A percentile compares a stretch with the other conserved stretches of the same genome.
These are phyloP conservation scores for Wickerhamomyces rabaulensis DNA, from an alignment of 805 yeast genomes.

Conservation along the genomic window DNA sequence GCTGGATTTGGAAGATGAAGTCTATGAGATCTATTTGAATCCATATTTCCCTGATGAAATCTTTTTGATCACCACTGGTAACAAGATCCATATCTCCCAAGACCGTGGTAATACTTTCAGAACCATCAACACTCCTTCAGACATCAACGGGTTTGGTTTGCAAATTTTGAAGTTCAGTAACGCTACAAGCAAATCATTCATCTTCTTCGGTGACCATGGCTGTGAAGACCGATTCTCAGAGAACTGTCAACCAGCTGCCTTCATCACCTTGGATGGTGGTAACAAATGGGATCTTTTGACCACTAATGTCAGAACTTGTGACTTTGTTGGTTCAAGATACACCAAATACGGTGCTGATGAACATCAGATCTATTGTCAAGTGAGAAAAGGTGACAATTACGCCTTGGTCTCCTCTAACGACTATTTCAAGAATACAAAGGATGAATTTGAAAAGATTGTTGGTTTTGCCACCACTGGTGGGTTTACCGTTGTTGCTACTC, in stretches of 20 bases:
- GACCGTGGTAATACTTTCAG: slow-evolving; percentile 53
- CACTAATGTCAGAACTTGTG: slow-evolving; percentile 53
- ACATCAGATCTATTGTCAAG: slow-evolving; percentile 61
- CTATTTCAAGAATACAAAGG: slow-evolving; percentile 23
- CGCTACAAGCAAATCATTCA: slow-evolving; percentile 43
- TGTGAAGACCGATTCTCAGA: slow-evolving; percentile 32
- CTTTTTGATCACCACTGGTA: slow-evolving; percentile 12
- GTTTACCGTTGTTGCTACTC: slow-evolving; percentile 67
- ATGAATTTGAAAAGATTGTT: slow-evolving; percentile 51
- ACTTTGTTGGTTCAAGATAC: slow-evolving; percentile 47
- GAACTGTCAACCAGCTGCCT: slow-evolving; percentile 53
- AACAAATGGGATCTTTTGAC: slow-evolving; percentile 46
- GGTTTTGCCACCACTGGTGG: slow-evolving; percentile 73
- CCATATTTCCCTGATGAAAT: slow-evolving; percentile 48
- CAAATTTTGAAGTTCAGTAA: slow-evolving; percentile 60
- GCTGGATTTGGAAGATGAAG: slow-evolving; percentile 26
- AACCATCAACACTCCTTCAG: slow-evolving; percentile 35
- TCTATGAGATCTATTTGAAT: slow-evolving; percentile 51
- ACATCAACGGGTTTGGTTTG: slow-evolving; percentile 43
- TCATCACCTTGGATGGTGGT: slow-evolving; percentile 64
- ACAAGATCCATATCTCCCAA: slow-evolving; percentile 43
- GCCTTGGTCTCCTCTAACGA: slow-evolving; percentile 26
- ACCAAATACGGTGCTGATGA: slow-evolving; percentile 36
- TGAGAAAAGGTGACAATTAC: slow-evolving; percentile 25
- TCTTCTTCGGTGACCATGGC: slow-evolving; percentile 60